Base-by-base conservation (phyloP, 768 basidiomycete species). In the Termitomyces titanicus region DNA sequence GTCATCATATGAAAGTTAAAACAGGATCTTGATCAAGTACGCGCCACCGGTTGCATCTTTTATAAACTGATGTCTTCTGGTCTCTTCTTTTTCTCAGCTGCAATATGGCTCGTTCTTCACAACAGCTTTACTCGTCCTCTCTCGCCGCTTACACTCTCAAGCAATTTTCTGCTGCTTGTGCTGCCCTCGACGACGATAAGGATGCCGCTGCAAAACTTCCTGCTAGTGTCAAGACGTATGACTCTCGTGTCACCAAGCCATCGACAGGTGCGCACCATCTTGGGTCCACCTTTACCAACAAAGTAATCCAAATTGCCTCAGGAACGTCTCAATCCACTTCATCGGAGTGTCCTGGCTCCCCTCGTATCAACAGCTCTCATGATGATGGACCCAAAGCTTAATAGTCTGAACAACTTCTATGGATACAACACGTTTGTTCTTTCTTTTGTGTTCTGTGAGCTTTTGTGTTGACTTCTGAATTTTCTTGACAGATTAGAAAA, bases 61-160 rank as follows among this genome's bases (percentile, higher is more conserved):
- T 56, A 61, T 60, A 61, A 54, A 40, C n/a, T 49, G 42, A 31
- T 34, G 37, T 43, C 8, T 25, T 22, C 22, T n/a, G 8, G 34
- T 37, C 45, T 31, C 29, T 54, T 46, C 22, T 42, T 47, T 17
- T 45, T 27, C 47, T 17, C 43, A 47, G 17, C n/a, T 35, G 22
- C 54, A 13, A 60, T 57, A 61, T 34, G 51, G 44, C 22, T 45
- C 64, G 42, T 42, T 46, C 55, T 13, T 72, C 70, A 24, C 68
- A 70, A 33, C 65, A 67, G 44, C 70, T 66, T 22, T 81, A 79
- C 65, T 77, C 79, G 18, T 72, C 76, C 57, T 72, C 78, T 47
- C 72, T 83, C 45, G 75, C 76, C 44, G 72, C 69, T 6, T 79
- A 81, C 61, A 82, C 80, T 25, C 66, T 76, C 24, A 73, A 72